phyloP scores from a whole-genome alignment of 2,329 filamentous ascomycete genomes.

The Aquanectria penicillioides region DNA sequence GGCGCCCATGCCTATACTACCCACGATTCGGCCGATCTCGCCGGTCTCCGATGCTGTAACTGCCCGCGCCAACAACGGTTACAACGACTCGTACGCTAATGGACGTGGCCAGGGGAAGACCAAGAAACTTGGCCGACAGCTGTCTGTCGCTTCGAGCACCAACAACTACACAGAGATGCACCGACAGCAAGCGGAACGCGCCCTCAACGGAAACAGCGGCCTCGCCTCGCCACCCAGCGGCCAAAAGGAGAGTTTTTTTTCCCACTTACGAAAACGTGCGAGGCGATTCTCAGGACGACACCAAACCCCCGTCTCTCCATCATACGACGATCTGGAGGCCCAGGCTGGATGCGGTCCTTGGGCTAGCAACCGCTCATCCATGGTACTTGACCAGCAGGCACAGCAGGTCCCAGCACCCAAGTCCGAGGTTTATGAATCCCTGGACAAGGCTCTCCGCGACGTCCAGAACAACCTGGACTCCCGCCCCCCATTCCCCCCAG shows the following conservation, averaged over 20 bases:
- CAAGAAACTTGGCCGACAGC: constrained; percentile 94
- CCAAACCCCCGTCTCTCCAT: constrained; percentile 81
- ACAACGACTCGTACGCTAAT: constrained; percentile 56
- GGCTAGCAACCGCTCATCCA: constrained; percentile 85
- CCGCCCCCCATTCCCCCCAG: constrained; percentile 61
- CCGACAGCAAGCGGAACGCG: constrained; percentile 89
- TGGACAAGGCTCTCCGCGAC: constrained; percentile 68
- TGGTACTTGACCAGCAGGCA: constrained; percentile 74
- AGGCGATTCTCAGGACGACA: constrained; percentile 92
- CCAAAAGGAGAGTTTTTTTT: constrained; percentile 97
- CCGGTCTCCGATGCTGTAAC: constrained; percentile 95
- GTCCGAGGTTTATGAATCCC: constrained; percentile 67
- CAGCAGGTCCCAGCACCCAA: constrained; percentile 61
- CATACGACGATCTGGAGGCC: constrained; percentile 89
- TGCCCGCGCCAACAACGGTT: constrained; percentile 81
- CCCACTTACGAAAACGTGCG: constrained; percentile 92
- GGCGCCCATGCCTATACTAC: constrained; percentile 94
- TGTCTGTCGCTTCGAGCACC: constrained; percentile 90
- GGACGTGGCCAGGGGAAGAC: constrained; percentile 68
- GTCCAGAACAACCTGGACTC: constrained; percentile 61
- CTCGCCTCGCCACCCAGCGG: constrained; percentile 80
- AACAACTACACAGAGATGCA: constrained; percentile 94
- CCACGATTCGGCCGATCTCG: constrained; percentile 93
- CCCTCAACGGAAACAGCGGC: constrained; percentile 83
- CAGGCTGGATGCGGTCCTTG: constrained; percentile 91